Evolutionary conservation across 2,329 filamentous ascomycete species (phyloP), one percentile per base, ranked within the genome.

Genomic region (Neopestalotiopsis rosae): DNA sequence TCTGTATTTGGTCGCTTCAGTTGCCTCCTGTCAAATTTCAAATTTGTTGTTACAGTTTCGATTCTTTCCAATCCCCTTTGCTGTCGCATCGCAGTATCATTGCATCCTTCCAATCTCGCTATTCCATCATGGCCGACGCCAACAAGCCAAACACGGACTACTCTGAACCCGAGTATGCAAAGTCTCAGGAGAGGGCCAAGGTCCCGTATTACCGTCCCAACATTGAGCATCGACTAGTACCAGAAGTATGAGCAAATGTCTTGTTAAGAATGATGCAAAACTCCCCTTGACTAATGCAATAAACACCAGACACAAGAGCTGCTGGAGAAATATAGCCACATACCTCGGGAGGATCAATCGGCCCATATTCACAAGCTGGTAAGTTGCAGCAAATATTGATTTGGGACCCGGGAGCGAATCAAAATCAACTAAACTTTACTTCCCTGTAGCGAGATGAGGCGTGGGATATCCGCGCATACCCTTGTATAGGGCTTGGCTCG

Each of bases 401-500:
- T 20, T 6, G 7, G 24, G 2, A 3, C 6, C 6, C 7, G 6
- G 45, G 4, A 9, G 7, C 2, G 7, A 52, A 20, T 20, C 34
- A 38, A 5, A n/a, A 7, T 9, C 5, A 20, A 49, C 45, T 52
- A 17, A 52, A 24, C 24, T 24, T 6, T 52, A 1, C n/a, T 20
- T 24, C 5, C 2, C 45, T 28, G 13, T 20, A 32, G 28, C 63
- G 71, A 40, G 71, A 72, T 24, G 59, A 61, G 61, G 68, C 69
- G n/a, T 72, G 71, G 71, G 64, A 71, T 13, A 68, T 71, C n/a
- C 69, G 71, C 4, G 68, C 68, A 3, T 72, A 69, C 40, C 71
- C 71, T 9, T 72, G 71, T 49, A 72, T 68, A 59, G 63, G 69
- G 17, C 28, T 61, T 14, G 57, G 57, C 24, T 30, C 32, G 14